Conservation (phyloP, 306 rosid genomes). For the Astragalus glycyphyllos region DNA sequence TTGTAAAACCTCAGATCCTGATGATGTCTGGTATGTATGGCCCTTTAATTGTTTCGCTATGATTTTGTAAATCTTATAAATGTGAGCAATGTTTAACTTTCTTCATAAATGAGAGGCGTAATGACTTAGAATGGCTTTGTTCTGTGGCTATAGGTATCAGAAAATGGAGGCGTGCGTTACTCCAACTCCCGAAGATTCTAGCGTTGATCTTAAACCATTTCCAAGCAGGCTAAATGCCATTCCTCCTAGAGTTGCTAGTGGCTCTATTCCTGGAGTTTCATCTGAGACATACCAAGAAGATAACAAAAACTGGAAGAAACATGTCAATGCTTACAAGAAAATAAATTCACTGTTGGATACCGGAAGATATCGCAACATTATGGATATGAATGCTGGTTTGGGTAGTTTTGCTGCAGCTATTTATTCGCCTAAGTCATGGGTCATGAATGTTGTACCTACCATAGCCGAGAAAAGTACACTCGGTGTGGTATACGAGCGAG, state of each 20-base stretch:
- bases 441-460: slow-evolving; percentile 95
- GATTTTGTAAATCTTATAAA: slow-evolving; percentile 24
- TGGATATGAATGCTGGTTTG: slow-evolving; percentile 97
- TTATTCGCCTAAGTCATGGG: slow-evolving; percentile 81
- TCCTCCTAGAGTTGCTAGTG: slow-evolving; percentile 87
- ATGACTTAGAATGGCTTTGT: slow-evolving; percentile 40
- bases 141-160: slow-evolving; percentile 70
- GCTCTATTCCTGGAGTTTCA: slow-evolving; percentile 83
- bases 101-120: neutral
- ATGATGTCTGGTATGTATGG: slow-evolving; percentile 78
- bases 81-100: slow-evolving; percentile 21
- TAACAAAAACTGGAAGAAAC: slow-evolving; percentile 81
- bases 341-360: slow-evolving; percentile 71
- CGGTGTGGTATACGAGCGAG: slow-evolving; percentile 78
- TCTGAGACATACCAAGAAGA: slow-evolving; percentile 67
- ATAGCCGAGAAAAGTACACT: slow-evolving; percentile 78
- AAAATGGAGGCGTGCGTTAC: slow-evolving; percentile 89
- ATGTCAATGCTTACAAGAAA: slow-evolving; percentile 79
- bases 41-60: neutral
- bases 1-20: slow-evolving; percentile 60
- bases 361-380: slow-evolving; percentile 94
- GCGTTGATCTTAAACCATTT: slow-evolving; percentile 61
- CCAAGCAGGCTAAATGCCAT: slow-evolving; percentile 76
- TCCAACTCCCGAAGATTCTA: slow-evolving; percentile 66
- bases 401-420: slow-evolving; percentile 94